Evolutionary conservation across 2,329 filamentous ascomycete genomes (phyloP).

Genomic region (Dothideomycetes sp.): DNA sequence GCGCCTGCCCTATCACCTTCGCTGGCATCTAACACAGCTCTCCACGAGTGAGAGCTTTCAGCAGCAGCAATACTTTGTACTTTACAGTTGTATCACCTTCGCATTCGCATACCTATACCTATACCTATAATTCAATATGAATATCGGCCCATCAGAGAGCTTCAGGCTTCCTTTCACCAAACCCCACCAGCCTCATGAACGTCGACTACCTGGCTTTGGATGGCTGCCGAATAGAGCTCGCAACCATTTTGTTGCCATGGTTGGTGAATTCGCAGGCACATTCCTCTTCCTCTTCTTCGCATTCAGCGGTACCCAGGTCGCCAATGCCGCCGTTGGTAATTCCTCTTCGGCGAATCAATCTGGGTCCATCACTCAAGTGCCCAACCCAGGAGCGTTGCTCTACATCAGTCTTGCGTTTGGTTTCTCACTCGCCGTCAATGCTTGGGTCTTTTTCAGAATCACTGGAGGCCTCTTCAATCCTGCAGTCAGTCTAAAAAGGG

Average conservation of each 20-base stretch:
- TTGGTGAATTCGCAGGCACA: conserved; percentile 38
- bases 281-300: conserved; percentile 38
- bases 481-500: conserved; percentile 19
- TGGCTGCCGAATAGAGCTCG: conserved; percentile 36
- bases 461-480: conserved; percentile 30
- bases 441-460: conserved; percentile 38
- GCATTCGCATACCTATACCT: neutral
- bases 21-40: no score
- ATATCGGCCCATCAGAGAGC: conserved; percentile 29
- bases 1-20: conserved; percentile 7
- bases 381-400: conserved; percentile 27
- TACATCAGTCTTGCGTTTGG: conserved; percentile 35
- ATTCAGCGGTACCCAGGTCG: conserved; percentile 32
- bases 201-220: conserved; percentile 30
- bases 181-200: conserved; percentile 23
- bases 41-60: no score
- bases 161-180: conserved; percentile 33
- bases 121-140: conserved; percentile 25
- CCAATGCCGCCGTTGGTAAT: conserved; percentile 27
- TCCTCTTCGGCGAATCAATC: conserved; percentile 8
- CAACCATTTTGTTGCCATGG: conserved; percentile 33
- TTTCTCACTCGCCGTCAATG: conserved; percentile 36
- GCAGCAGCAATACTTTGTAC: conserved; percentile 12
- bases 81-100: neutral
- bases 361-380: conserved; percentile 22